phyloP scores from a whole-genome alignment of 371 early-diverging fungal genomes.

The Polyrhizophydium stewartii region DNA sequence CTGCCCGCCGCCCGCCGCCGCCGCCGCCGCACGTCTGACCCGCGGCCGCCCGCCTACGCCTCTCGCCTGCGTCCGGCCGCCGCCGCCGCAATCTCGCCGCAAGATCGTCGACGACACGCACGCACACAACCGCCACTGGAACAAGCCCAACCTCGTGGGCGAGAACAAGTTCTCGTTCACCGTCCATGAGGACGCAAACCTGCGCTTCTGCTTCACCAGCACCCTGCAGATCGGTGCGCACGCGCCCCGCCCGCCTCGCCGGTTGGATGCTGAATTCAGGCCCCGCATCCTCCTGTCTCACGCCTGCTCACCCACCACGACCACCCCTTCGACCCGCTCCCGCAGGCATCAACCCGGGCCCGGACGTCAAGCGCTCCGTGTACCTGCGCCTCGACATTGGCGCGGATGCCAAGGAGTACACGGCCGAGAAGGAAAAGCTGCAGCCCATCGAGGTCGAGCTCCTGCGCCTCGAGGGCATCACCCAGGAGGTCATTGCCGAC shows the following conservation, averaged over 20 bases:
- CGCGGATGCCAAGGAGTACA: conserved; percentile 76
- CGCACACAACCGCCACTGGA: conserved; percentile 15
- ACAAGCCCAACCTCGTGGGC: conserved; percentile 20
- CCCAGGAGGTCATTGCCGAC: conserved; percentile 71
- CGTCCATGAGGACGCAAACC: conserved; percentile 75
- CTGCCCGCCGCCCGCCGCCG: background rate
- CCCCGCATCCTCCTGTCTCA: too few species aligned
- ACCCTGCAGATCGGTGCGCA: conserved; percentile 57
- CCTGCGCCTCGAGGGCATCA: conserved; percentile 67
- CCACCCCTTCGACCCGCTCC: conserved; percentile 1
- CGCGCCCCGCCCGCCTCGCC: background rate
- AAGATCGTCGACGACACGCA: conserved; percentile 23
- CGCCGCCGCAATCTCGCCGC: background rate
- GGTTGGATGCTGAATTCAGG: too few species aligned
- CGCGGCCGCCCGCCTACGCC: background rate
- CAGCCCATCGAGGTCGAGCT: conserved; percentile 87
- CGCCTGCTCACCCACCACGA: too few species aligned
- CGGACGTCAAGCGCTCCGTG: conserved; percentile 56
- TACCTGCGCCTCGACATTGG: conserved; percentile 78
- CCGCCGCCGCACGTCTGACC: conserved; percentile 1
- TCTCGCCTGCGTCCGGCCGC: background rate
- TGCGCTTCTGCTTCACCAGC: conserved; percentile 86
- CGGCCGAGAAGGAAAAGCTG: conserved; percentile 68
- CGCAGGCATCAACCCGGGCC: conserved; percentile 51
- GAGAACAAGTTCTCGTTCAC: conserved; percentile 54